A percentile compares a stretch with the other conserved stretches of the same genome.
phyloP scores from a whole-genome alignment of 768 basidiomycete genomes.

The Mycena kentingensis region DNA sequence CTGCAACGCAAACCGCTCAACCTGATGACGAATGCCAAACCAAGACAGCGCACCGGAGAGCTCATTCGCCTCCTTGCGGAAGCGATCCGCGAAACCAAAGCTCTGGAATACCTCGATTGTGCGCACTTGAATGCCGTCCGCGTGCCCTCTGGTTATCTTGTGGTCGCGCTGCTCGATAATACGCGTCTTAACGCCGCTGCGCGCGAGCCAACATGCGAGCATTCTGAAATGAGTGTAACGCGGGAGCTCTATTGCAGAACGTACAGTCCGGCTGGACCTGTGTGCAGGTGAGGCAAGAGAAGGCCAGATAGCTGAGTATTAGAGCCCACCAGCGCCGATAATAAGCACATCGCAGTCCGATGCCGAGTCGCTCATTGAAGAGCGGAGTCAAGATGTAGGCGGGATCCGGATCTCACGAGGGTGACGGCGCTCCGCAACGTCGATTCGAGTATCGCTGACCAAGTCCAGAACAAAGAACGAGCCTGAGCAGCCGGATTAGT shows the following conservation, averaged over 20 bases:
- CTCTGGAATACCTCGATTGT: constrained; percentile 54
- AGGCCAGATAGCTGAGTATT: not conserved
- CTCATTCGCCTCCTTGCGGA: constrained; percentile 19
- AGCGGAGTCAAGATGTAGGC: not conserved
- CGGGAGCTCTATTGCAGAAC: not conserved
- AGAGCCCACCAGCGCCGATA: constrained; percentile 18
- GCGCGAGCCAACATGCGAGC: constrained; percentile 35
- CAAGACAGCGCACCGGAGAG: constrained; percentile 2
- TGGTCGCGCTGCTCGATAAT: constrained; percentile 45
- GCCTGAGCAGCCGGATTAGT: no score
- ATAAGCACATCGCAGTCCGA: constrained; percentile 19
- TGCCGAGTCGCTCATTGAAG: not conserved
- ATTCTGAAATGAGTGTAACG: constrained; percentile 1
- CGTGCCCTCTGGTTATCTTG: constrained; percentile 46
- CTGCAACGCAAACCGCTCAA: not conserved
- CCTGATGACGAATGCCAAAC: not conserved
- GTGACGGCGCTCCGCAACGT: no score
- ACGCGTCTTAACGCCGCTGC: constrained; percentile 45
- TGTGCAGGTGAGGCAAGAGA: not conserved
- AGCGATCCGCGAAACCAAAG: constrained; percentile 19
- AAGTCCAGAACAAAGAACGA: no score
- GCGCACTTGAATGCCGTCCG: constrained; percentile 57
- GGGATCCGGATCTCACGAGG: no score
- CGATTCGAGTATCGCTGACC: no score
- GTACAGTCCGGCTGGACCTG: constrained; percentile 21